Base-by-base conservation (phyloP, 2,329 filamentous ascomycete genomes). In the Westerdykella aurantiaca region DNA sequence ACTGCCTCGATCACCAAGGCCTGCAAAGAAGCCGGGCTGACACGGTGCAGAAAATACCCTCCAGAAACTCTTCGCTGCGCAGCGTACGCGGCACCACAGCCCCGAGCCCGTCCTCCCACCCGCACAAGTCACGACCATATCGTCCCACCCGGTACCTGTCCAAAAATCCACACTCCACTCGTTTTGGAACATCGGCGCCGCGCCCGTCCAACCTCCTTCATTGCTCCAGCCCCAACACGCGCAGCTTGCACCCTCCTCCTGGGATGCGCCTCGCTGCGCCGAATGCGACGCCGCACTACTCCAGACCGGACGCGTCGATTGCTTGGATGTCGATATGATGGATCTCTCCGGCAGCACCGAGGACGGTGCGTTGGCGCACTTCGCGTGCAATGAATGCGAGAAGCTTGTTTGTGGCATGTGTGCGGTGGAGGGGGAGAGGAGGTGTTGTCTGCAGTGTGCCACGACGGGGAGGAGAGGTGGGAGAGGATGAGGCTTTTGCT, bases 131-230 rank as follows among this genome's bases (percentile, higher is more conserved):
- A 13, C 50, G 52, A 39, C 48, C 44, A 29, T 40, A 44, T 16
- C 18, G 39, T 4, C 38, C 23, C 35, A 34, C 29, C 21, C 42
- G 10, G 49, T 50, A 23, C 51, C 58, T 31, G 51, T 58, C 18
- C 72, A 74, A 46, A 68, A 66, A 44, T 73, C 68, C 10, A 74
- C 71, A 2, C 56, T 75, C 1, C 72, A 75, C 45, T 61, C 66
- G 2, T 74, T 75, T 54, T 75, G 72, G 72, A 65, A 63, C 10
- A 61, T 74, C 1, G 52, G 64, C 6, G 61, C 65, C 13, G 54
- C 61, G 3, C 63, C 57, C 6, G 57, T 63, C 2, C 54, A 57
- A 14, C 38, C 54, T 16, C 47, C 47, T 9, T 31, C 50, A 14
- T 9, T 5, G 5, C 29, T 41, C n/a, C 46, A 55, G 23, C 38